Base-by-base conservation (phyloP, 176 grass and related monocot species). In the Oryza brachyantha region DNA sequence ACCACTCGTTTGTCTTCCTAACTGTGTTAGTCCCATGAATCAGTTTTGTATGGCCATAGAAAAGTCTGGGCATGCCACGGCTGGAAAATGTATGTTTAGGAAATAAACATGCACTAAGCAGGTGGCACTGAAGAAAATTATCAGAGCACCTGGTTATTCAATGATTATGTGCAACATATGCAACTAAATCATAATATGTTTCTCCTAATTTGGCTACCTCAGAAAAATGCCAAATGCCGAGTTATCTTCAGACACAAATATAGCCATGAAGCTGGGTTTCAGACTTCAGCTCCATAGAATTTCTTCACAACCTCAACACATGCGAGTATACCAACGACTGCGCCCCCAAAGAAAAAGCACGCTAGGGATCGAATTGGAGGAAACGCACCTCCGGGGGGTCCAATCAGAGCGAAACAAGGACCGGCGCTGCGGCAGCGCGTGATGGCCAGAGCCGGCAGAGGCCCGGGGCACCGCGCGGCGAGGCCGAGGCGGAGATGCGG, bases 401-500 rank as follows among this genome's bases (percentile, higher is more conserved):
- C 26, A 42, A 70, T 10, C 11, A 37, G 70, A 36, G 19, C 55
- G 10, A 41, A 2, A 52, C 5, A 21, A 52, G 48, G 48, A 52
- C 48, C 7, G 29, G 26, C 9, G 75, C 39, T 0, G 11, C 29
- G 19, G 75, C 10, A 41, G 35, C 54, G 55, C 41, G 27, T 13
- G 38, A 80, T 0, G 27, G 64, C 35, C 54, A 13, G 55, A 22
- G 41, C 26, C 27, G 3, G 42, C 2, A 17, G 61, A 62, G 42
- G 13, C 12, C 29, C 50, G 5, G 55, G 52, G 54, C 21, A 64
- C 6, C 62, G 42, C 54, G 70, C 55, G 21, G 8, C 54, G 43
- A 57, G 76, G 71, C 81, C 69, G 42, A 57, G 76, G 71, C 81
- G 81, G 41, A 88, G 75, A 26, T 41, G 69, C 54, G 52, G 26